Evolutionary conservation across 2,329 filamentous ascomycete species (phyloP).

Genomic region (Verticillium nubilum): DNA sequence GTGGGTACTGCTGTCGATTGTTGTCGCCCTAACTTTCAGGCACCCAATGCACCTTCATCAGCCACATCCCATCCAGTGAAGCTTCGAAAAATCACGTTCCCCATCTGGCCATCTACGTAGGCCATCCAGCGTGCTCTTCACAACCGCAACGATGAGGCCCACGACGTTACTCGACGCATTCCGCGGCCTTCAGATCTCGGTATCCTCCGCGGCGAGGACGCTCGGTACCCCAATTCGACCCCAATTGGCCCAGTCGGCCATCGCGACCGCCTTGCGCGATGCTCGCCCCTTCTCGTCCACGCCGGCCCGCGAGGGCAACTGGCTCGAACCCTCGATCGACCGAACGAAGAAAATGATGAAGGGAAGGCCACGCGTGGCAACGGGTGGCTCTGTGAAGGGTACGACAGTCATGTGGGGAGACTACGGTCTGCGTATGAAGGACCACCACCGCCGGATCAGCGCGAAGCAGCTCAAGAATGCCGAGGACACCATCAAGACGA

Average conservation of each 20-base stretch:
- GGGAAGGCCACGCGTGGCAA: slow-evolving; percentile 80
- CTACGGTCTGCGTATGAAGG: slow-evolving; percentile 87
- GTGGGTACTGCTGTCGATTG: neutral
- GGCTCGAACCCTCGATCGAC: slow-evolving; percentile 73
- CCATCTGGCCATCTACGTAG: neutral
- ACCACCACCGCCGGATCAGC: slow-evolving; percentile 87
- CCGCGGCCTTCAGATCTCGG: slow-evolving; percentile 40
- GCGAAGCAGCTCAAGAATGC: slow-evolving; percentile 83
- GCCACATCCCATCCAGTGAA: slow-evolving; percentile 11
- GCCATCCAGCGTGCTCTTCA: neutral
- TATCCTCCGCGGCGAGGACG: slow-evolving; percentile 32
- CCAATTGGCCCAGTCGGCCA: slow-evolving; percentile 19
- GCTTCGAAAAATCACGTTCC: neutral
- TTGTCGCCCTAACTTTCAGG: slow-evolving; percentile 17
- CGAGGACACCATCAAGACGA: slow-evolving; percentile 86
- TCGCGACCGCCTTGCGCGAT: slow-evolving; percentile 35
- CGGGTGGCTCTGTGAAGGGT: slow-evolving; percentile 84
- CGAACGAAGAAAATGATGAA: slow-evolving; percentile 88
- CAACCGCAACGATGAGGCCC: slow-evolving; percentile 38
- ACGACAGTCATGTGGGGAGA: slow-evolving; percentile 97
- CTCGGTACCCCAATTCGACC: slow-evolving; percentile 24
- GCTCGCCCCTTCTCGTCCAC: slow-evolving; percentile 70
- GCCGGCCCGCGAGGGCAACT: slow-evolving; percentile 53
- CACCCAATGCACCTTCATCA: slow-evolving; percentile 5
- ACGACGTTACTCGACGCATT: slow-evolving; percentile 46